These are phyloP conservation scores for Lavandula angustifolia DNA, from an alignment of 257 asterid species.

Conservation along the genomic window DNA sequence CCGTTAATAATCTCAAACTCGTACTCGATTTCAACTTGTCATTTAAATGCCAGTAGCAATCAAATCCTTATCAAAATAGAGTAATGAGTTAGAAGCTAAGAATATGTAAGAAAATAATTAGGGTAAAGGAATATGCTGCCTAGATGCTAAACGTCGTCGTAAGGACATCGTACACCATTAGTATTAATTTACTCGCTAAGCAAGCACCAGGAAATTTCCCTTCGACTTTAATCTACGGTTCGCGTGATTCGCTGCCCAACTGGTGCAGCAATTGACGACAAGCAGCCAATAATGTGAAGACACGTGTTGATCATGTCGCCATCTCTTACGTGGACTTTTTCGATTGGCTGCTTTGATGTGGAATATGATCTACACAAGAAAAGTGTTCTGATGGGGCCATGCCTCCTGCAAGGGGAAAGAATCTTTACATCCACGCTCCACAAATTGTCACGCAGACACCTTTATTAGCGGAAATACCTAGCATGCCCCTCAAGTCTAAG, in stretches of 20 bases:
- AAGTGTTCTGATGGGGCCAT: slow-evolving; percentile 2
- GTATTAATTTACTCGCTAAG: slow-evolving; percentile 25
- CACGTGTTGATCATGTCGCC: neutral
- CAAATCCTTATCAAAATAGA: neutral
- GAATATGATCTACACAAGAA: slow-evolving; percentile 4
- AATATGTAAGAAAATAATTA: neutral
- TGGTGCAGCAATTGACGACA: neutral
- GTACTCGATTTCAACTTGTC: no score
- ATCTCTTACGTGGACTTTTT: neutral
- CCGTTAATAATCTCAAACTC: no score
- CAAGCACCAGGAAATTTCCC: slow-evolving; percentile 45
- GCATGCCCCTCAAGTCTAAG: slow-evolving; percentile 23
- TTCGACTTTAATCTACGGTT: neutral
- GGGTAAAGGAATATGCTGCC: slow-evolving; percentile 41
- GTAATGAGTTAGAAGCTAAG: neutral
- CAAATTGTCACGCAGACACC: neutral
- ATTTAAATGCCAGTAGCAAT: neutral
- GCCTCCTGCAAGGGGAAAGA: neutral
- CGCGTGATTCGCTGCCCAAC: slow-evolving; percentile 6
- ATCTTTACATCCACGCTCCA: neutral
- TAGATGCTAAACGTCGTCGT: slow-evolving; percentile 28
- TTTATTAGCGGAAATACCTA: neutral
- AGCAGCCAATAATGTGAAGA: neutral
- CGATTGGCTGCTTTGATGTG: slow-evolving; percentile 25
- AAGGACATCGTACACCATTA: neutral